Conservation (phyloP, 139 green algal species). For the Chlamydomonas sp. region DNA sequence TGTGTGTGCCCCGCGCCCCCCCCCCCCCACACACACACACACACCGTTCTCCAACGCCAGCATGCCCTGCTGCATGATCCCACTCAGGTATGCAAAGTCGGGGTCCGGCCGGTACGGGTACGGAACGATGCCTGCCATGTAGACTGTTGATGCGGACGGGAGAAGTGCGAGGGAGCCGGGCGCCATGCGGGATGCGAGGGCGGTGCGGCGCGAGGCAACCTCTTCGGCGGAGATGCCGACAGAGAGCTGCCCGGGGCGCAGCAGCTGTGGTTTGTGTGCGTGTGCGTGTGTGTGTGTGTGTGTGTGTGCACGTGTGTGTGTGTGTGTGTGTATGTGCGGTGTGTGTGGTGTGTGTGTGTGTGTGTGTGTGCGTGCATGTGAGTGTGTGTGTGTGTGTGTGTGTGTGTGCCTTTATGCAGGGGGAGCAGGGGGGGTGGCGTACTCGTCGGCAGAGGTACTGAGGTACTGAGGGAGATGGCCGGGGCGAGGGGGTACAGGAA, state of each 20-base stretch:
- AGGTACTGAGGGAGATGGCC: not conserved
- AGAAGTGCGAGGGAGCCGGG: conserved; percentile 58
- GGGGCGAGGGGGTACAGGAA: not conserved
- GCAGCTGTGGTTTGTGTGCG: not conserved
- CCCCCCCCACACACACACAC: no score
- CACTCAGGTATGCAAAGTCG: conserved; percentile 84
- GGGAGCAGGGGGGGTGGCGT: not conserved
- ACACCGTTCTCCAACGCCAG: no score
- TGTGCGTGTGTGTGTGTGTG: not conserved
- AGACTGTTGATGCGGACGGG: conserved; percentile 43
- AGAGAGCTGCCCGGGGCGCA: not conserved
- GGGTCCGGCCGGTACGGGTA: conserved; percentile 76
- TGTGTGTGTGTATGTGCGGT: no score
- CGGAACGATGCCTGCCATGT: conserved; percentile 76
- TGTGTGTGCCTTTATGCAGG: no score
- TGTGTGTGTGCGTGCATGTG: not conserved
- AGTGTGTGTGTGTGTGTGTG: not conserved
- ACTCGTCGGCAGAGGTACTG: not conserved
- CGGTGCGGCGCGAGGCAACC: conserved; percentile 38
- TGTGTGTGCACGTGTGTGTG: not conserved
- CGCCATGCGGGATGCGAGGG: conserved; percentile 47
- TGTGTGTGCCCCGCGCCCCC: no score
- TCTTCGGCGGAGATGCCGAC: conserved; percentile 27
- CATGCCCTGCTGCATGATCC: conserved; percentile 64
- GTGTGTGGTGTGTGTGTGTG: not conserved